phyloP scores from a whole-genome alignment of 352 stramenopile genomes.

The Pythium dissimile region DNA sequence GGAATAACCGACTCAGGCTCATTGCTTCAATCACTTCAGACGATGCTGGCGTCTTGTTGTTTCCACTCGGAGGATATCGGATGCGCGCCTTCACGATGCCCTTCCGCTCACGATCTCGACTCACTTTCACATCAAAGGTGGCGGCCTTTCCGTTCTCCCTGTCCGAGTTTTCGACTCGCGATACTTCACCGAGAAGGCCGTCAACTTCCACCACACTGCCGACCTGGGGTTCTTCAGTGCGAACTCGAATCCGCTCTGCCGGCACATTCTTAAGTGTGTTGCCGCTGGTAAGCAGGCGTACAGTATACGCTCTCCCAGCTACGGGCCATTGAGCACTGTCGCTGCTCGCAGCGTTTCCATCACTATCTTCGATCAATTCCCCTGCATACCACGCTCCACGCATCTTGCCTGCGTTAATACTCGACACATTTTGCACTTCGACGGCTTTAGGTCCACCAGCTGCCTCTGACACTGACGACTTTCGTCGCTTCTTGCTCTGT shows the following conservation, averaged over 20 bases:
- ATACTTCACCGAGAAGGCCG: slow-evolving; percentile 59
- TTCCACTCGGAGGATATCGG: slow-evolving; percentile 35
- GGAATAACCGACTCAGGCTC: slow-evolving; percentile 67
- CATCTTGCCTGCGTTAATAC: slow-evolving; percentile 33
- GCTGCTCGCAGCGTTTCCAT: background rate
- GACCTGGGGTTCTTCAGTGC: slow-evolving; percentile 38
- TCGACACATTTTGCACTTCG: slow-evolving; percentile 46
- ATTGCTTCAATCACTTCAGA: slow-evolving; percentile 53
- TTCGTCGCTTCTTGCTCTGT: slow-evolving; percentile 47
- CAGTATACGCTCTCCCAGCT: slow-evolving; percentile 11
- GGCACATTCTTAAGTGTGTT: slow-evolving; percentile 48
- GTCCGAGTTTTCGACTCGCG: slow-evolving; percentile 25
- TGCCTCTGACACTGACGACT: slow-evolving; percentile 9
- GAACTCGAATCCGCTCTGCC: slow-evolving; percentile 35
- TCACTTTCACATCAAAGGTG: slow-evolving; percentile 52
- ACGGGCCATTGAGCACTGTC: slow-evolving; percentile 16
- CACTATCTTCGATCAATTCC: slow-evolving; percentile 23
- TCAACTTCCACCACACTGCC: slow-evolving; percentile 75
- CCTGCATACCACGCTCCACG: slow-evolving; percentile 61
- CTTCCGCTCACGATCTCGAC: slow-evolving; percentile 44
- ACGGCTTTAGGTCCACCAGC: slow-evolving; percentile 15
- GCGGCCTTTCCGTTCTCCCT: background rate
- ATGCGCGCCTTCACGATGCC: slow-evolving; percentile 52
- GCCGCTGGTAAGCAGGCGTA: slow-evolving; percentile 34
- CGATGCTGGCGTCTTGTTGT: background rate